phyloP scores from a whole-genome alignment of 192 early-diverging fungal species.

The Coemansia sp. region DNA sequence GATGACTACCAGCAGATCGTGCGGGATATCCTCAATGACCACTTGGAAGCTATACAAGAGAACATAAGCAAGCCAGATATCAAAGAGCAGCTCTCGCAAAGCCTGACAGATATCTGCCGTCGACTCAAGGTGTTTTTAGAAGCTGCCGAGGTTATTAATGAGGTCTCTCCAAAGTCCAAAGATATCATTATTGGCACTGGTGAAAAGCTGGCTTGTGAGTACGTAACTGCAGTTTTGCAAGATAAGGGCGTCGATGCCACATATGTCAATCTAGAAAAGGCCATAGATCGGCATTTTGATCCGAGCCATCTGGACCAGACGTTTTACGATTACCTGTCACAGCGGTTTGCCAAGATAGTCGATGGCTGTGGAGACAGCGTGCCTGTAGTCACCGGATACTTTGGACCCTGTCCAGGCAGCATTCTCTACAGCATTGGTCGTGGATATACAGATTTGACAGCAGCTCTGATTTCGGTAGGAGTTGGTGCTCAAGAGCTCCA shows the following conservation, averaged over 20 bases:
- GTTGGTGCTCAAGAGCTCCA: slow-evolving; percentile 88
- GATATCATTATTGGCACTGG: slow-evolving; percentile 94
- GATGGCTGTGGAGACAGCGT: slow-evolving; percentile 63
- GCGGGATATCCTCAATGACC: slow-evolving; percentile 76
- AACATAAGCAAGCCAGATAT: slow-evolving; percentile 57
- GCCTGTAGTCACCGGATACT: slow-evolving; percentile 94
- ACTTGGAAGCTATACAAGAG: slow-evolving; percentile 66
- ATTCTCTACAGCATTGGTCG: slow-evolving; percentile 89
- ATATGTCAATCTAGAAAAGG: slow-evolving; percentile 85
- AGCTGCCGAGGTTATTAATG: slow-evolving; percentile 93
- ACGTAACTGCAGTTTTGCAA: slow-evolving; percentile 79
- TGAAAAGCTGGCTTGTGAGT: slow-evolving; percentile 90
- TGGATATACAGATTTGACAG: slow-evolving; percentile 97
- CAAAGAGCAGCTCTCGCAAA: slow-evolving; percentile 53
- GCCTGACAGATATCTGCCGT: slow-evolving; percentile 75
- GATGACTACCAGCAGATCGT: slow-evolving; percentile 72
- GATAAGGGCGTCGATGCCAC: slow-evolving; percentile 75
- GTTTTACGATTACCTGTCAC: slow-evolving; percentile 93
- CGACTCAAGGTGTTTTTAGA: slow-evolving; percentile 82
- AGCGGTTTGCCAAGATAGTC: slow-evolving; percentile 62
- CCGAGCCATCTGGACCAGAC: slow-evolving; percentile 76
- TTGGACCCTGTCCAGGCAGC: slow-evolving; percentile 95
- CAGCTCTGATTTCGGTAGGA: slow-evolving; percentile 90
- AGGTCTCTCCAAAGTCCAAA: slow-evolving; percentile 92
- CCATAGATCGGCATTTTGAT: slow-evolving; percentile 80